Base-by-base conservation (phyloP, 2,329 filamentous ascomycete genomes). In the Aspergillus hortae region DNA sequence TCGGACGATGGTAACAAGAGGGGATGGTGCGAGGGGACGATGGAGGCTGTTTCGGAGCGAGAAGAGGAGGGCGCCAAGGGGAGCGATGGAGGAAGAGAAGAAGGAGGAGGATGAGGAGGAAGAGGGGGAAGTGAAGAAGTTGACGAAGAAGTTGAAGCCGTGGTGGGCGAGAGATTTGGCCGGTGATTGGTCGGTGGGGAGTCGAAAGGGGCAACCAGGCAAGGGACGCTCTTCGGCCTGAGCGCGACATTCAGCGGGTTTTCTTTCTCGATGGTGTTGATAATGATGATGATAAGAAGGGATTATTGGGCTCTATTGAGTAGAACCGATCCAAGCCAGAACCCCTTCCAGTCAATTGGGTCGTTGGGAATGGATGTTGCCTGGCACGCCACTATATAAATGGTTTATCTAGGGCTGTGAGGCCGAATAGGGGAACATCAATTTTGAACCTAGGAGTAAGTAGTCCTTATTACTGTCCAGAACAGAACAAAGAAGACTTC, bases 1-100 rank as follows among this genome's bases (percentile, higher is more conserved):
- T 67, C 59, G 66, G 69, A 59, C 69, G 71, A 61, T 69, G 72
- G 66, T 67, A 70, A 36, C 54, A 62, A 42, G 53, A 51, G 58
- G 55, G 56, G 44, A 56, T 57, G 51, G 30, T 51, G 55, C 45
- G 55, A 42, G 47, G 52, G 19, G 25, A 52, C 53, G 46, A 58
- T 58, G 48, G 63, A 60, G 48, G 65, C 58, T 63, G 65, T 68
- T 56, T 61, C 64, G 53, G 65, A 53, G 44, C 54, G 38, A 44
- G 53, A 44, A 21, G 53, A 49, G 25, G 53, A 51, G 32, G 33
- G 49, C 21, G 38, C 42, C 25, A 48, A 17, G 21, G 43, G 38
- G 48, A 48, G 54, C 45, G 35, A 43, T 27, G 42, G 35, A 42
- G 40, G 11, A 42, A 9, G 15, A 19, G 40, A 23, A 48, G 44